A percentile compares a stretch with the other conserved stretches of the same genome.
Evolutionary conservation across 345 rosid species (phyloP).

Genomic region (Erodium maritimum): DNA sequence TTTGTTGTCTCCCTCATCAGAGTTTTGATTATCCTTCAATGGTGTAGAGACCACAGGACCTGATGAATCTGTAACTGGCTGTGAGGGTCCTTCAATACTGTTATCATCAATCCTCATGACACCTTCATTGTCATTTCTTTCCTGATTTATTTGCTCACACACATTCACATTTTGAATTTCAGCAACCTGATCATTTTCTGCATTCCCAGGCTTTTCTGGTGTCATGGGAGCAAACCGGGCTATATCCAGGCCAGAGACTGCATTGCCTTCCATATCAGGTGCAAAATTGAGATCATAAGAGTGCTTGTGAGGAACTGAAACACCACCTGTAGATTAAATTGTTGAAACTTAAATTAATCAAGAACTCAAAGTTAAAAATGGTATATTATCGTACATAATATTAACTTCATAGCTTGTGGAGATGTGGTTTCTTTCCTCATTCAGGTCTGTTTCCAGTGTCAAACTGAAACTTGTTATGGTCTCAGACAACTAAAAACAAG

Average conservation of each 20-base stretch:
- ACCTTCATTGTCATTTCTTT: no score
- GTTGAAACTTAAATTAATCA: not conserved
- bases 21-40: constrained; percentile 18
- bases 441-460: no score
- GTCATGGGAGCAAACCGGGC: constrained; percentile 38
- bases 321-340: constrained; percentile 16
- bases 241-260: constrained; percentile 7
- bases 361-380: not conserved
- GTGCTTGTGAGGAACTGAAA: constrained; percentile 5
- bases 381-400: no score
- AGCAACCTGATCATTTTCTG: constrained; percentile 9
- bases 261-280: constrained; percentile 11
- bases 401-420: no score
- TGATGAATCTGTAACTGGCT: constrained; percentile 19
- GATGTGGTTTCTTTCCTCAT: no score
- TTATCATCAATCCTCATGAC: constrained; percentile 7
- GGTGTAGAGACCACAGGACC: constrained; percentile 10
- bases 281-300: constrained; percentile 24
- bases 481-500: not conserved
- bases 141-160: constrained; percentile 10
- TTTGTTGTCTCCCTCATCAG: constrained; percentile 17
- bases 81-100: constrained; percentile 8
- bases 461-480: not conserved
- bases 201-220: constrained; percentile 32
- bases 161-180: constrained; percentile 9